Conservation (phyloP, 2,329 filamentous ascomycete species). For the Fusarium denticulatum region DNA sequence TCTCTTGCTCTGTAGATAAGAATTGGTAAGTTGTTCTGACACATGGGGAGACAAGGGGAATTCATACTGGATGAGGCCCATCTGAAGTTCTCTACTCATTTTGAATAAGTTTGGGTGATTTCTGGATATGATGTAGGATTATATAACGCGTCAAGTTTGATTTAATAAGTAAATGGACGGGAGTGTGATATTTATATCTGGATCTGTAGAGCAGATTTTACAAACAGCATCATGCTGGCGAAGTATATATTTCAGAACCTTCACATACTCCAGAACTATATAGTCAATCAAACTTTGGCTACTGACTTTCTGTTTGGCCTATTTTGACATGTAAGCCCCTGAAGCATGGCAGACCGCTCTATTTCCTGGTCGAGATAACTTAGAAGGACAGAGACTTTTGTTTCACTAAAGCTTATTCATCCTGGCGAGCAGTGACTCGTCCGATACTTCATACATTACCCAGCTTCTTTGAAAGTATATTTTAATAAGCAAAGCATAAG, state of each 20-base stretch:
- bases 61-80: neutral
- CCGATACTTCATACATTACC: rapidly evolving
- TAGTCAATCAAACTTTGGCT: too few species aligned
- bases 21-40: neutral
- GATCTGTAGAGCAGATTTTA: rapidly evolving
- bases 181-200: neutral
- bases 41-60: neutral
- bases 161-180: too few species aligned
- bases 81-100: neutral
- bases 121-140: too few species aligned
- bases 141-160: neutral
- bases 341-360: neutral
- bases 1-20: neutral
- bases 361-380: neutral
- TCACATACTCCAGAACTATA: neutral
- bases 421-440: neutral
- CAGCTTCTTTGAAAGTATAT: neutral
- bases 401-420: neutral
- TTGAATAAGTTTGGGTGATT: neutral
- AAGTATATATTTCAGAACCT: neutral
- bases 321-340: too few species aligned
- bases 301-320: too few species aligned
- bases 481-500: rapidly evolving
- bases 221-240: rapidly evolving
- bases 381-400: neutral